Evolutionary conservation across 768 basidiomycete genomes (phyloP).

Genomic region (Auricularia heimuer): DNA sequence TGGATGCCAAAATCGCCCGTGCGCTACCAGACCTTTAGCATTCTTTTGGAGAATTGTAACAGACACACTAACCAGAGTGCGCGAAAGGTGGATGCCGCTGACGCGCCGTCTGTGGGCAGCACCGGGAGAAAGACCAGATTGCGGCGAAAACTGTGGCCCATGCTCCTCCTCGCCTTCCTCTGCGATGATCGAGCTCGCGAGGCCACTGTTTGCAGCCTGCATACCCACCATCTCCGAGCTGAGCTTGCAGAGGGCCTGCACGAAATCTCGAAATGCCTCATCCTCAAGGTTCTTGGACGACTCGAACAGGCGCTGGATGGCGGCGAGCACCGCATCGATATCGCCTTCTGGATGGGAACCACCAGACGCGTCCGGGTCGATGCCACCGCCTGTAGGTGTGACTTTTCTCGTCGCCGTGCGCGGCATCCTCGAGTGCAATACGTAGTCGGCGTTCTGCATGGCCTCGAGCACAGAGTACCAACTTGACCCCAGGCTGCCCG

Average conservation of each 20-base stretch:
- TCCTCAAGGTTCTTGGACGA: slow-evolving; percentile 79
- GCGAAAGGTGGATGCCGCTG: slow-evolving; percentile 81
- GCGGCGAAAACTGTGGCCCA: slow-evolving; percentile 6
- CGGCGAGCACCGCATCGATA: slow-evolving; percentile 56
- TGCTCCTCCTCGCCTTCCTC: slow-evolving; percentile 23
- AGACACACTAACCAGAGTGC: slow-evolving; percentile 50
- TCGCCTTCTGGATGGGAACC: slow-evolving; percentile 43
- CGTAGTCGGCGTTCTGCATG: slow-evolving; percentile 90
- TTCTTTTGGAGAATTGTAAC: not conserved
- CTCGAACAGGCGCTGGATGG: slow-evolving; percentile 81
- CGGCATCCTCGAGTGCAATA: slow-evolving; percentile 55
- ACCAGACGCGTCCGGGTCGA: slow-evolving; percentile 47
- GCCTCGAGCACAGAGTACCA: slow-evolving; percentile 91
- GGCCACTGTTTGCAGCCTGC: slow-evolving; percentile 40
- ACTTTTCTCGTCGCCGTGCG: slow-evolving; percentile 7
- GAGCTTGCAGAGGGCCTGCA: slow-evolving; percentile 69
- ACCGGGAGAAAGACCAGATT: not conserved
- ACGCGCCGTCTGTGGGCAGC: slow-evolving; percentile 50
- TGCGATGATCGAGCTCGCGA: not conserved
- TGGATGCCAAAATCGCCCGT: slow-evolving; percentile 90
- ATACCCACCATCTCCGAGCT: slow-evolving; percentile 91
- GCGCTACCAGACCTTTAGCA: slow-evolving; percentile 36
- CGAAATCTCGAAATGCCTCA: slow-evolving; percentile 67
- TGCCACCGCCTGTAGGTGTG: not conserved
- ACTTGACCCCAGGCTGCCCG: slow-evolving; percentile 76